Conservation (phyloP, 352 stramenopile species). For the Phytophthora fragariaefolia region DNA sequence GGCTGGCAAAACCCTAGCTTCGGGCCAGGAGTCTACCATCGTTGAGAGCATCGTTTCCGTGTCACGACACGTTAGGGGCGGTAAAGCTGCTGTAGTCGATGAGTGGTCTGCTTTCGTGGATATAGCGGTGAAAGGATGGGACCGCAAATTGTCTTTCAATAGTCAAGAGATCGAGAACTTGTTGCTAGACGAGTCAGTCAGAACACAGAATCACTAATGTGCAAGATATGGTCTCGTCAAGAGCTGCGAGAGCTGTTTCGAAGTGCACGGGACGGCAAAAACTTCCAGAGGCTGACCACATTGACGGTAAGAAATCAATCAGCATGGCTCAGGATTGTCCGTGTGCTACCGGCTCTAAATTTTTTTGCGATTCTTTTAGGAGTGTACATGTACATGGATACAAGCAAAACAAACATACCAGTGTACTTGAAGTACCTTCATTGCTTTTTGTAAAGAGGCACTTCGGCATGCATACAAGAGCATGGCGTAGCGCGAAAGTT, state of each 20-base stretch:
- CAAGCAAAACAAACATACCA: not conserved
- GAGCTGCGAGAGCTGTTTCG: not conserved
- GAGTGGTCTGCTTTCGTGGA: not conserved
- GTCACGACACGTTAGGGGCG: not conserved
- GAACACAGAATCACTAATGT: not conserved
- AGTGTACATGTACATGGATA: no score
- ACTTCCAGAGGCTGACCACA: not conserved
- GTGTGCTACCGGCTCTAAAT: no score
- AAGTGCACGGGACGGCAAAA: not conserved
- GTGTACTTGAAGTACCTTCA: not conserved
- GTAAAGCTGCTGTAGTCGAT: not conserved
- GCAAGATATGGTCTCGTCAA: slow-evolving; percentile 1
- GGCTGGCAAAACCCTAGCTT: not conserved
- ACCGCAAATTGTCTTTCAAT: slow-evolving; percentile 14
- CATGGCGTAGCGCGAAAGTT: slow-evolving; percentile 5
- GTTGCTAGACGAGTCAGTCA: slow-evolving; percentile 2
- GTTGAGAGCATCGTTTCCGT: slow-evolving; percentile 9
- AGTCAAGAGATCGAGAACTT: slow-evolving; percentile 19
- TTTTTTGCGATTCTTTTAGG: no score
- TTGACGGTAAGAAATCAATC: no score
- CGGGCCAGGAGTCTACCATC: slow-evolving; percentile 1
- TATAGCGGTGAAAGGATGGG: slow-evolving; percentile 9
- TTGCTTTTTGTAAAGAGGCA: not conserved
- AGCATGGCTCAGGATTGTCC: no score
- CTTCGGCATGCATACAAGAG: not conserved